Base-by-base conservation (phyloP, 345 rosid genomes). In the sweet orange (Citrus sinensis) region DNA sequence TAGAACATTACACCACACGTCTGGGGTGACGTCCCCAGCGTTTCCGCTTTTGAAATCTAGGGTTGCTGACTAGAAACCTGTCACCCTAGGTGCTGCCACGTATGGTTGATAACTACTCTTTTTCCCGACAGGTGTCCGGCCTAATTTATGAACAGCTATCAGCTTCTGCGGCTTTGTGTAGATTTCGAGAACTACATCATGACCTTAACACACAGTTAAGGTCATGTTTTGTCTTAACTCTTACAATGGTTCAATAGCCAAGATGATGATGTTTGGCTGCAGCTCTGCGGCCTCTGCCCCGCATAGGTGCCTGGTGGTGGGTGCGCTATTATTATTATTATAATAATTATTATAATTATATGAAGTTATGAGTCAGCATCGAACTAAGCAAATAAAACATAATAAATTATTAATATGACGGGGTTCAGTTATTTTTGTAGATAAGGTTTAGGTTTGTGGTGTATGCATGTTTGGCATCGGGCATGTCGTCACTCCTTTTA, bases 51-150 rank as follows among this genome's bases (percentile, higher is more conserved):
- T 9, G 65, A 9, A 24, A 61, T 61, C 4, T 3, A 46, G 51
- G 51, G 58, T 54, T 5, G 20, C 58, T 27, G 1, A 5, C 13
- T 6, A 24, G 34, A n/a, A 7, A 8, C 24, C 24, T 14, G 13
- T 8, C 16, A 61, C 67, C 39, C n/a, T 6, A 73, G 46, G 4
- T 35, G 32, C 4, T 27, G 78, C 75, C 79, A 82, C 79, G 79
- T 78, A 10, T 9, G 63, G 1, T 6, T 9, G 65, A 22, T 2
- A 9, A n/a, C 67, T 16, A 19, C 40, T 58, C n/a, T 40, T 29
- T 54, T 24, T 7, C 9, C 42, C 32, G 66, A 81, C 83, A 77
- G 64, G 61, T 74, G 51, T 54, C 22, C 22, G 22, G 7, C 19
- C 22, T 17, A 17, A 17, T 5, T 4, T 16, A 17, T 17, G 58